Evolutionary conservation across 2,329 filamentous ascomycete genomes (phyloP).

Genomic region (Penicillium sp.): DNA sequence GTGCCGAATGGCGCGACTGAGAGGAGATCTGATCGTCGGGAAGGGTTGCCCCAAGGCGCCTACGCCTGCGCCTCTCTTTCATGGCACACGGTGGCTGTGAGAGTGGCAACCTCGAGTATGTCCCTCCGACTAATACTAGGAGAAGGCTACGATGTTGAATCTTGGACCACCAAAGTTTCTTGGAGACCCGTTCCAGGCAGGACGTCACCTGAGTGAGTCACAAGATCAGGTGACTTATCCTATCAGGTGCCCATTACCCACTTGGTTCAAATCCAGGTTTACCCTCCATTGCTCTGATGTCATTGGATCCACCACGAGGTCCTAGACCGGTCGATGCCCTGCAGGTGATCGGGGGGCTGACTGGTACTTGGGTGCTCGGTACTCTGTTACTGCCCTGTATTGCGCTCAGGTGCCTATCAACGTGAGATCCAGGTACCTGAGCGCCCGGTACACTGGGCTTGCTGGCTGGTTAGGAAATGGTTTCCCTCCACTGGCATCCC

Average conservation of each 20-base stretch:
- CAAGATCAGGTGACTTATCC: slow-evolving; percentile 14
- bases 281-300: slow-evolving; percentile 21
- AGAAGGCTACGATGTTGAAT: too few relatives aligned
- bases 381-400: neutral
- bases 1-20: slow-evolving; percentile 14
- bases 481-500: slow-evolving; percentile 9
- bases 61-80: neutral
- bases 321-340: slow-evolving; percentile 33
- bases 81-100: neutral
- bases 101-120: neutral
- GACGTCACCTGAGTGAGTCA: slow-evolving; percentile 3
- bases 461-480: slow-evolving; percentile 8
- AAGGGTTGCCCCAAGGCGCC: neutral
- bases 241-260: slow-evolving; percentile 9
- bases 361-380: neutral
- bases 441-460: neutral
- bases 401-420: neutral
- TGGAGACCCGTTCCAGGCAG: neutral
- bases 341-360: slow-evolving; percentile 20
- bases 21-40: slow-evolving; percentile 22
- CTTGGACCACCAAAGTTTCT: too few relatives aligned
- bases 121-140: too few relatives aligned
- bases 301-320: slow-evolving; percentile 22
- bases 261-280: slow-evolving; percentile 10
- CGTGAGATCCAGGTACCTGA: slow-evolving; percentile 2